Evolutionary conservation across 345 rosid genomes (phyloP).

Genomic region (Rhodamnia argentea): DNA sequence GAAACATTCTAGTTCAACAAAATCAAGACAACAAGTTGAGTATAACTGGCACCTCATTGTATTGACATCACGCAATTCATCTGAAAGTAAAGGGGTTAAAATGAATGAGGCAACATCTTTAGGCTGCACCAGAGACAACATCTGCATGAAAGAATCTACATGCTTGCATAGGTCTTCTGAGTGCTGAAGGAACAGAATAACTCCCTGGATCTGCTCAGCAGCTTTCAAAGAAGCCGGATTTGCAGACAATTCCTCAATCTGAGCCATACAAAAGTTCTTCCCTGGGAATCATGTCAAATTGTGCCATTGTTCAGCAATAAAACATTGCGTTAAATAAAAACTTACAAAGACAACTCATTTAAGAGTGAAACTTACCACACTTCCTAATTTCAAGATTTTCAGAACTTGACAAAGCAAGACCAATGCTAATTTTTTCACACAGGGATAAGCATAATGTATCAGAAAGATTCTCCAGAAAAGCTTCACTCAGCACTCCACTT

Average conservation of each 20-base stretch:
- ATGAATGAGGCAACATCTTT: conserved; percentile 38
- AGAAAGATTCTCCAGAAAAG: conserved; percentile 36
- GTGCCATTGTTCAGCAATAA: background rate
- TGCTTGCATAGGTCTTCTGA: conserved; percentile 70
- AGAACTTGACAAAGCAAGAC: conserved; percentile 62
- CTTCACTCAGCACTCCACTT: conserved; percentile 30
- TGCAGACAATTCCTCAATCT: conserved; percentile 47
- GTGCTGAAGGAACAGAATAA: conserved; percentile 60
- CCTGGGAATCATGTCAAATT: conserved; percentile 19
- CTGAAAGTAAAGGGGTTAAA: conserved; percentile 54
- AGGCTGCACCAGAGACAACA: conserved; percentile 47
- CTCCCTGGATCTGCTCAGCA: conserved; percentile 61
- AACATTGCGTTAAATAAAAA: background rate
- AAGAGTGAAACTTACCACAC: conserved; percentile 32
- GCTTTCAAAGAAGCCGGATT: conserved; percentile 39
- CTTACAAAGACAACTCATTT: background rate
- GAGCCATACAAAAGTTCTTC: conserved; percentile 55
- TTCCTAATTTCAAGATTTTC: conserved; percentile 36
- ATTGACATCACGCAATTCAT: conserved; percentile 38
- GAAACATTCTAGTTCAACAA: background rate
- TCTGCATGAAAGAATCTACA: conserved; percentile 56
- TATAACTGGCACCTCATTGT: conserved; percentile 41
- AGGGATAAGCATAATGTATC: conserved; percentile 35
- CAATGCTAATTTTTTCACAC: conserved; percentile 57
- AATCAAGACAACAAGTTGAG: background rate